Evolutionary conservation across 148 eudicot species (phyloP), one percentile per base, ranked within the genome.

Genomic region (Chenopodium album): DNA sequence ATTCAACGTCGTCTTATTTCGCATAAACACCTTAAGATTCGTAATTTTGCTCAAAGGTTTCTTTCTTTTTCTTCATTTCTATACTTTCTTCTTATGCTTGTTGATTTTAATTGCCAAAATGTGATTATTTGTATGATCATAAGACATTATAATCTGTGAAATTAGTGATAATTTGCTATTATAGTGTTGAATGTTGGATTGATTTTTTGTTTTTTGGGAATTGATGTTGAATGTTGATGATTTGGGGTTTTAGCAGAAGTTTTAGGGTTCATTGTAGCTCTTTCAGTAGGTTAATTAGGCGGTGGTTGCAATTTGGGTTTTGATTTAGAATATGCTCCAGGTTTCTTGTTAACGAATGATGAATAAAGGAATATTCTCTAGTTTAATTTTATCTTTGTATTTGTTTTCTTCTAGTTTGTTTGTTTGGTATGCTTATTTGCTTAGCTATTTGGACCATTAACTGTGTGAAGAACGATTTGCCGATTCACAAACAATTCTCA

Each of bases 1-100:
- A 87, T 88, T 86, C 95, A 96, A 75, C 95, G 97, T 56, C 92
- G 91, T 77, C 69, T 96, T 16, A 83, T 92, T 59, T 79, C 87
- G 83, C 87, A 90, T 26, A 87, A 86, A 4, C 86, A 82, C 26
- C 90, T 87, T 20, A 90, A 85, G 85, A 47, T 92, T 85, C 97
- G 95, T 28, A 90, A 86, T 22, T 92, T 94, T 77, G 81, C 85
- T 83, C 89, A 90, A 4, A 81, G 97, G 99, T 95, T 76, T 78
- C 11, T 76, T 70, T 12, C 52, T 72, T 44, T 28, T 65, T 20
- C 75, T 34, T 5, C 47, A 12, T 64, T 71, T 63, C 26, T 23
- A 74, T n/a, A 13, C 52, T 14, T n/a, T 20, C 3, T 16, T 47
- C 12, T 79, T 75, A 7, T 20, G 44, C 31, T 19, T 54, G 17